These are phyloP conservation scores for Cutaneotrichosporon dermatis DNA, from an alignment of 1,284 basidiomycete species.

Conservation along the genomic window DNA sequence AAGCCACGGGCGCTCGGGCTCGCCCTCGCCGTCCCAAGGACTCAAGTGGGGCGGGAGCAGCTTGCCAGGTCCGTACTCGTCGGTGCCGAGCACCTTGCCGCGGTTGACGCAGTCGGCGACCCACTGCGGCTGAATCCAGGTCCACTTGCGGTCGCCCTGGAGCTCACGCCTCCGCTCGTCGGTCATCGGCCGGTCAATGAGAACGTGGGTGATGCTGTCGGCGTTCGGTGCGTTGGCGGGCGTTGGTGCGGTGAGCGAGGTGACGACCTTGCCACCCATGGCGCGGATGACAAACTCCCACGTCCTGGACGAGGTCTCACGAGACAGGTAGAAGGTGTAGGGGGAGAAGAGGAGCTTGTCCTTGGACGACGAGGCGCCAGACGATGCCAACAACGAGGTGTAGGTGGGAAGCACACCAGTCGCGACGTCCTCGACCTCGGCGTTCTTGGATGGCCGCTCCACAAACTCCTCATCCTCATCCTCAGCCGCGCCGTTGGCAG, in stretches of 20 bases:
- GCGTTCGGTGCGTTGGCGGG: constrained; percentile 51
- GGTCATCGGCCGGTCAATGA: constrained; percentile 81
- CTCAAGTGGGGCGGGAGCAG: constrained; percentile 90
- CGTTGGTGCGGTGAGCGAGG: constrained; percentile 73
- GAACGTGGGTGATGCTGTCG: constrained; percentile 87
- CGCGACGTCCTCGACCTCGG: constrained; percentile 50
- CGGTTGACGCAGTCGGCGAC: constrained; percentile 93
- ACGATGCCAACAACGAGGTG: constrained; percentile 57
- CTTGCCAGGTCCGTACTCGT: constrained; percentile 78
- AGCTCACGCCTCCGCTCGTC: constrained; percentile 56
- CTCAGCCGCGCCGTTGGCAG: constrained; percentile 45
- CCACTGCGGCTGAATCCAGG: constrained; percentile 97
- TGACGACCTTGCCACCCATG: constrained; percentile 81
- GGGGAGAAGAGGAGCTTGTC: constrained; percentile 67
- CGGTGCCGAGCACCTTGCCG: constrained; percentile 76
- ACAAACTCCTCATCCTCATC: constrained; percentile 52
- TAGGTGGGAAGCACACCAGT: constrained; percentile 68
- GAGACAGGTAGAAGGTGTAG: constrained; percentile 90
- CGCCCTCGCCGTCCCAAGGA: constrained; percentile 82
- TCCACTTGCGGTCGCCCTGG: constrained; percentile 64
- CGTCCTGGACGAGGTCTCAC: constrained; percentile 85
- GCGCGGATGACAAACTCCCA: constrained; percentile 94
- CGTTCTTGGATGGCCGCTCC: constrained; percentile 58
- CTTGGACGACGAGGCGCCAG: constrained; percentile 54
- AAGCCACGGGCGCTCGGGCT: constrained; percentile 56